These are phyloP conservation scores for Helianthus tuberosus DNA, from an alignment of 129 eudicot genomes.

Conservation along the genomic window DNA sequence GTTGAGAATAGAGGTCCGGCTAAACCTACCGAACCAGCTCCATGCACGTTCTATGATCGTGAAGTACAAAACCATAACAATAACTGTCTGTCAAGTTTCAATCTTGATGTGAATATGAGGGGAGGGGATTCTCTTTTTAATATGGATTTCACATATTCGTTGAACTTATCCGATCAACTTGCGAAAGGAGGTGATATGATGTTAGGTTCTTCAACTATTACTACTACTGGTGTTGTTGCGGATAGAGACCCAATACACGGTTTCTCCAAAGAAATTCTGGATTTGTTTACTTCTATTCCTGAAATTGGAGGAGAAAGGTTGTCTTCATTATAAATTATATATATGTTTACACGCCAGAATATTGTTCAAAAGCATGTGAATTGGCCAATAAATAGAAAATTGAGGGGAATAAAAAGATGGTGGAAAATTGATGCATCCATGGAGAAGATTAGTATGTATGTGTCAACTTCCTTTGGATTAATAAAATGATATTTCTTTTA, in stretches of 20 bases:
- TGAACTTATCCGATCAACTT: slow-evolving; percentile 12
- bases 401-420: background rate
- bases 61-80: background rate
- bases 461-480: background rate
- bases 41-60: slow-evolving; percentile 10
- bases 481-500: background rate
- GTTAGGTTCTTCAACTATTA: slow-evolving; percentile 19
- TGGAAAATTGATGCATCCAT: slow-evolving; percentile 11
- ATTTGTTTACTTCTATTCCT: slow-evolving; percentile 31
- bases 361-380: too few relatives aligned
- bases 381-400: too few relatives aligned
- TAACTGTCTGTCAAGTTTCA: slow-evolving; percentile 26
- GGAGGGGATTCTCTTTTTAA: slow-evolving; percentile 21
- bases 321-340: slow-evolving; percentile 15
- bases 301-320: slow-evolving; percentile 47
- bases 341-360: too few relatives aligned
- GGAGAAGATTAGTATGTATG: background rate
- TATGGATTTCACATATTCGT: slow-evolving; percentile 25
- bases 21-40: slow-evolving; percentile 13
- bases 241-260: background rate
- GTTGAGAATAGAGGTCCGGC: background rate
- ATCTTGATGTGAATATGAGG: slow-evolving; percentile 22
- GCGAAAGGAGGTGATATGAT: slow-evolving; percentile 21
- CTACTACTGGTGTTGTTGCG: slow-evolving; percentile 5
- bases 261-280: slow-evolving; percentile 31